phyloP scores from a whole-genome alignment of 2,329 filamentous ascomycete species.

The Geosmithia putterillii region DNA sequence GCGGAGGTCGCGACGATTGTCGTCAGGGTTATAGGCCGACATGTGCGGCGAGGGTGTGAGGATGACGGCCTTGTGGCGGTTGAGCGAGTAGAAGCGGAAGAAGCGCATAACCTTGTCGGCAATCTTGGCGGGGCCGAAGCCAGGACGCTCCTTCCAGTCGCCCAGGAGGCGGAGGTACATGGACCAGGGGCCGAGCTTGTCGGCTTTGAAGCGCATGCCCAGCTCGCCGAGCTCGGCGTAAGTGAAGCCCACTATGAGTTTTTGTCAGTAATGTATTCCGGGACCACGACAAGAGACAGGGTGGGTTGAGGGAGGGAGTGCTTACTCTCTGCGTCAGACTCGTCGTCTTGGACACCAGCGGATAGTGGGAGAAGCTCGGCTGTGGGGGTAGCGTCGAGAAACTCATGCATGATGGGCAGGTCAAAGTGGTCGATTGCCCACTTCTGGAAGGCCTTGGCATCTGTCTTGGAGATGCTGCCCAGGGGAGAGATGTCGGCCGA shows the following conservation, averaged over 20 bases:
- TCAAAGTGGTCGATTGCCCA: constrained; percentile 44
- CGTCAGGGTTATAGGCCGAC: constrained; percentile 1
- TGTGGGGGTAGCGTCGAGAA: constrained; percentile 45
- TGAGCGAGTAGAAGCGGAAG: constrained; percentile 31
- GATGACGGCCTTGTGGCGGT: constrained; percentile 1
- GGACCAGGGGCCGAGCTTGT: constrained; percentile 27
- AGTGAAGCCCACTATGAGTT: constrained; percentile 26
- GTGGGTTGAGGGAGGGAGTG: neutral
- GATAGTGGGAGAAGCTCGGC: constrained; percentile 35
- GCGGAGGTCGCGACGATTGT: constrained; percentile 21
- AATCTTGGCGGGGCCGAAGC: constrained; percentile 20
- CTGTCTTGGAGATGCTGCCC: constrained; percentile 40
- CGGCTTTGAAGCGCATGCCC: constrained; percentile 23
- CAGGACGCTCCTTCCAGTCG: constrained; percentile 20
- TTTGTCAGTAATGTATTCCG: constrained; percentile 21
- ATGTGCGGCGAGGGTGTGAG: neutral
- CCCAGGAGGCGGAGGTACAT: constrained; percentile 23
- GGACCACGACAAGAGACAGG: neutral
- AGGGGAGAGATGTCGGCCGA: constrained; percentile 5
- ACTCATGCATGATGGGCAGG: constrained; percentile 50
- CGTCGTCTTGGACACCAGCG: constrained; percentile 8
- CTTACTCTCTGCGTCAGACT: constrained; percentile 2
- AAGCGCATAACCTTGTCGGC: constrained; percentile 29
- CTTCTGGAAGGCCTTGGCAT: constrained; percentile 51
- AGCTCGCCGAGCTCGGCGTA: constrained; percentile 27